A percentile compares a stretch with the other conserved stretches of the same genome.
These are phyloP conservation scores for Rhynchospora breviuscula DNA, from an alignment of 176 grass and related monocot species.

Conservation along the genomic window DNA sequence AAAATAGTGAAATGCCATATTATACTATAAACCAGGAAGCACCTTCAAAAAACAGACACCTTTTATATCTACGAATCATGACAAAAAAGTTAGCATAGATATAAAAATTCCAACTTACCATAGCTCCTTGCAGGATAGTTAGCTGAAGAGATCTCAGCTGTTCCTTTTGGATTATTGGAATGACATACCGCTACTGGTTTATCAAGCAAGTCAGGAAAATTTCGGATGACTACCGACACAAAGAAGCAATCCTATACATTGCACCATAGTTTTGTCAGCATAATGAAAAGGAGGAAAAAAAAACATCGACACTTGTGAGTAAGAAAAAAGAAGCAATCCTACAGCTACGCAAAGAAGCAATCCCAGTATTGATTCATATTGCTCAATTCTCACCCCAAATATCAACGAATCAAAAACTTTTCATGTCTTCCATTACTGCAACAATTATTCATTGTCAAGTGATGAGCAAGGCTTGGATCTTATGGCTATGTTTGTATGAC, in stretches of 20 bases:
- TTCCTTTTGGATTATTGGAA: conserved; percentile 88
- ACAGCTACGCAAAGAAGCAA: neutral
- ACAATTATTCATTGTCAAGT: neutral
- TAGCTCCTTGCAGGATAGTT: conserved; percentile 84
- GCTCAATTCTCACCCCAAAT: conserved; percentile 5
- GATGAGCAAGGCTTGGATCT: neutral
- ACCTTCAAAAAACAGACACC: neutral
- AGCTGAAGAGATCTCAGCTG: conserved; percentile 92
- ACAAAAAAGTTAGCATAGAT: conserved; percentile 1
- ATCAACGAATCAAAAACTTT: conserved; percentile 5
- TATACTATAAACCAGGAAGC: neutral
- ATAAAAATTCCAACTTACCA: conserved; percentile 36
- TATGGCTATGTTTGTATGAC: too few relatives aligned
- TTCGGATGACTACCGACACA: conserved; percentile 83
- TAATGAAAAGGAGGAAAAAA: neutral
- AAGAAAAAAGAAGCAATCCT: too few relatives aligned
- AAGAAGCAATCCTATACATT: conserved; percentile 80
- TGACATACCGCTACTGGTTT: conserved; percentile 95
- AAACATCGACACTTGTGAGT: too few relatives aligned
- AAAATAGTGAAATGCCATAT: neutral
- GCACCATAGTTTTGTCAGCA: conserved; percentile 21
- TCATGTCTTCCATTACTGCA: neutral
- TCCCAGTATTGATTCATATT: conserved; percentile 13
- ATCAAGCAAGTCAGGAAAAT: conserved; percentile 65
- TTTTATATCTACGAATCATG: neutral